Base-by-base conservation (phyloP, 202 grass and related monocot species). In the Schoenoplectus tabernaemontani region DNA sequence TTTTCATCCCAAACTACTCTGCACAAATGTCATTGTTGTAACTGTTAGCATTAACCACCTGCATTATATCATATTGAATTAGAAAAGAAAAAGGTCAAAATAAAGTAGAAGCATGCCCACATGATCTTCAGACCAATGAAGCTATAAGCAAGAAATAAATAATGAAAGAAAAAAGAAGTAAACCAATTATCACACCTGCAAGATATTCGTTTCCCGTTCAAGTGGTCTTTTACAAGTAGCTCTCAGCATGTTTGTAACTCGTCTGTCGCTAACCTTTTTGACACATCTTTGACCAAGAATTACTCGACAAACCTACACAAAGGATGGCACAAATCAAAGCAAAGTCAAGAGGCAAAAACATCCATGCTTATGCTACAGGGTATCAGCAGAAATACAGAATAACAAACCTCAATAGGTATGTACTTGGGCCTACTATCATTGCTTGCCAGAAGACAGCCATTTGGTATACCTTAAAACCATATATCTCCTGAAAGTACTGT, bases 361-460 rank as follows among this genome's bases (percentile, higher is more conserved):
- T 5, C 58, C n/a, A n/a, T n/a, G n/a, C n/a, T 63, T 33, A 34
- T n/a, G n/a, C 0, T 74, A 44, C 61, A 67, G 42, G 28, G 12
- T 10, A 83, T n/a, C 20, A 60, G 60, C 17, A 1, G 26, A 5
- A 41, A 24, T 26, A 13, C n/a, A 32, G 22, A 83, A 68, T 58
- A 51, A 20, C 32, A 16, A 71, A 93, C 91, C 89, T 97, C 91
- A 61, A 97, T 91, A 22, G 93, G 91, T 44, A 97, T 72, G 76
- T 83, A 93, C 4, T 78, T 87, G 10, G 87, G 87, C 9, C 83
- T 88, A 11, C 63, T 85, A 81, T 93, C 88, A 24, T 30, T 93
- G 41, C 90, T 90, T 71, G 90, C 84, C 64, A 84, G 83, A 70
- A 97, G 83, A 63, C 90, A 97, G 93, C 85, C 88, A 97, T 50